Evolutionary conservation across 495 filamentous ascomycete genomes (phyloP).

Genomic region (Bathelium albidoporum): DNA sequence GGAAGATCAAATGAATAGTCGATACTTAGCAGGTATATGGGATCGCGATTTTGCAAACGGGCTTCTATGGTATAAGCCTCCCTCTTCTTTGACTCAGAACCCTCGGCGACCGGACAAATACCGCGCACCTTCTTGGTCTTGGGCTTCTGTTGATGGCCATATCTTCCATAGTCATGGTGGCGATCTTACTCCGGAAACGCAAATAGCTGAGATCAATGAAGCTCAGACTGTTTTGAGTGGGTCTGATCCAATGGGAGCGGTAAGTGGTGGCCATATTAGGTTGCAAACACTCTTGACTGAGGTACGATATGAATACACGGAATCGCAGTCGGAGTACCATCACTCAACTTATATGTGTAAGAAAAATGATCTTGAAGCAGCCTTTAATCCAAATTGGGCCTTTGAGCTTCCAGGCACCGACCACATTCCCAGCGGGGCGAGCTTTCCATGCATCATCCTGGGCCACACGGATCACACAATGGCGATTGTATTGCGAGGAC

Average conservation of each 20-base stretch:
- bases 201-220: neutral
- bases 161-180: neutral
- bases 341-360: neutral
- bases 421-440: neutral
- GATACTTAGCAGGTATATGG: slow-evolving; percentile 17
- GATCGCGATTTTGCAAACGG: slow-evolving; percentile 8
- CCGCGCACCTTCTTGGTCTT: slow-evolving; percentile 32
- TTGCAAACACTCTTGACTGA: neutral
- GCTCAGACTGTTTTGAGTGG: neutral
- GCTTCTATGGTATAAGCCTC: slow-evolving; percentile 5
- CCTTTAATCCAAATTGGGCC: neutral
- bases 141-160: slow-evolving; percentile 24
- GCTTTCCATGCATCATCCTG: slow-evolving; percentile 1
- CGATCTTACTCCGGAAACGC: neutral
- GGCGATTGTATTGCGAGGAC: neutral
- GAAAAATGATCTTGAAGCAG: neutral
- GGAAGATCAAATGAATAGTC: neutral
- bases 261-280: neutral
- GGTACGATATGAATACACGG: neutral
- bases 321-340: neutral
- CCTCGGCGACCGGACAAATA: slow-evolving; percentile 8
- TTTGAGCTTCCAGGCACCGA: neutral
- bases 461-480: neutral
- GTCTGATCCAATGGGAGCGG: neutral
- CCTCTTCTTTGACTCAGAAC: neutral